These are phyloP conservation scores for Gilbertella persicaria DNA, from an alignment of 371 early-diverging fungal genomes.

Conservation along the genomic window DNA sequence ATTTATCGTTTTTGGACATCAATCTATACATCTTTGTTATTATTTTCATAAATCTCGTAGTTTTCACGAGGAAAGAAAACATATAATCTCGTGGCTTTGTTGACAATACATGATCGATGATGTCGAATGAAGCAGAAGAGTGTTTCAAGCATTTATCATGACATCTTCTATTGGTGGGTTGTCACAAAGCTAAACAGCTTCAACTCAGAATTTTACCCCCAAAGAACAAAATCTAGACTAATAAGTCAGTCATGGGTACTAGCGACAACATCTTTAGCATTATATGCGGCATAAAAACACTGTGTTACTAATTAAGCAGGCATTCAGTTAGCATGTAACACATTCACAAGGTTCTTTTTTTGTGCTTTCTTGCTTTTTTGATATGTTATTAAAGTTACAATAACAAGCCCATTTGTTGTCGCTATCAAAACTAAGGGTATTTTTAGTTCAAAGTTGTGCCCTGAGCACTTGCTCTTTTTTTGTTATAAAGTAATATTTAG, in stretches of 20 bases:
- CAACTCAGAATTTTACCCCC: too few relatives aligned
- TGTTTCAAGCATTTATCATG: neutral
- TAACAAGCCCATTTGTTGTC: neutral
- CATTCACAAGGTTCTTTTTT: too few relatives aligned
- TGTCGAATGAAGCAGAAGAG: neutral
- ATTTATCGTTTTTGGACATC: neutral
- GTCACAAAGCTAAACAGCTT: too few relatives aligned
- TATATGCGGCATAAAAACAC: too few relatives aligned
- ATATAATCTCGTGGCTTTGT: neutral
- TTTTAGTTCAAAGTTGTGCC: neutral
- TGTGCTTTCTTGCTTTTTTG: neutral
- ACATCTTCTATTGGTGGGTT: too few relatives aligned
- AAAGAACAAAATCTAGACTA: too few relatives aligned
- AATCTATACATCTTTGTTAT: neutral
- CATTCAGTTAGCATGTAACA: neutral
- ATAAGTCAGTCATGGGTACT: too few relatives aligned
- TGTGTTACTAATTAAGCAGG: too few relatives aligned
- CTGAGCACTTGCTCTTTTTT: too few relatives aligned
- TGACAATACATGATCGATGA: neutral
- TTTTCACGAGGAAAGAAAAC: neutral
- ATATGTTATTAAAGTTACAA: neutral
- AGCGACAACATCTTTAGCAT: too few relatives aligned
- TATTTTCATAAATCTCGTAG: neutral
- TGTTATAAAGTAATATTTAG: too few relatives aligned
- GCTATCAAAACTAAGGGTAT: neutral